Evolutionary conservation across 2,329 filamentous ascomycete genomes (phyloP).

Genomic region (Aspergillus tubingensis): DNA sequence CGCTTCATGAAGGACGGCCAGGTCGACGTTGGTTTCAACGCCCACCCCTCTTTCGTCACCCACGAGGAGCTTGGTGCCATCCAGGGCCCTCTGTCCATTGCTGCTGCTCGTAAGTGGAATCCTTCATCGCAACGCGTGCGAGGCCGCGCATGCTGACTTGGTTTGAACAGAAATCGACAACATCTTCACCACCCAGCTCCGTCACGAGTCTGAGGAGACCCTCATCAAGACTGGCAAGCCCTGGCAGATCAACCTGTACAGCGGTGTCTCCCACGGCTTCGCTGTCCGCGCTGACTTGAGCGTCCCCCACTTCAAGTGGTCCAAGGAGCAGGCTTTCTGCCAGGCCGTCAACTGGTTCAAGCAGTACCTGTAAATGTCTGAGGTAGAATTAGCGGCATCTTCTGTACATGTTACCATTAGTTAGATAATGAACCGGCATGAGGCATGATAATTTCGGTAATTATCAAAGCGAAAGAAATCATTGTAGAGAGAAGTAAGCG

Average conservation of each 20-base stretch:
- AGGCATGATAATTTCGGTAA: neutral
- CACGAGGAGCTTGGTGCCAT: constrained; percentile 67
- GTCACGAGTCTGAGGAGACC: constrained; percentile 66
- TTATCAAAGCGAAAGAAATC: neutral
- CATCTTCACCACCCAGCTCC: constrained; percentile 65
- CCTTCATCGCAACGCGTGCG: neutral
- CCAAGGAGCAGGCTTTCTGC: constrained; percentile 78
- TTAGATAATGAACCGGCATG: constrained; percentile 15
- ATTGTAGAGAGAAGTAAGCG: neutral
- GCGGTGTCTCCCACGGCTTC: constrained; percentile 73
- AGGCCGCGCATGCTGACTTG: constrained; percentile 8
- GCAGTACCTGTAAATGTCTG: constrained; percentile 51
- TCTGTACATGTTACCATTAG: neutral
- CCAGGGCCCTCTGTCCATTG: constrained; percentile 68
- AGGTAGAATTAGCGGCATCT: neutral
- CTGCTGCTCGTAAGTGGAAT: constrained; percentile 50
- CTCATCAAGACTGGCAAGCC: constrained; percentile 58
- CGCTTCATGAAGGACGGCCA: constrained; percentile 65
- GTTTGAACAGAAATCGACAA: constrained; percentile 58
- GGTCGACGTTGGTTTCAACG: constrained; percentile 70
- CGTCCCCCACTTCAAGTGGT: constrained; percentile 62
- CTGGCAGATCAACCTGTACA: constrained; percentile 78
- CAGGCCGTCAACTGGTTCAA: constrained; percentile 80
- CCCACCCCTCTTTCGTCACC: constrained; percentile 75
- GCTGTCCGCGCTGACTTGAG: constrained; percentile 66